phyloP scores from a whole-genome alignment of 202 grass and related monocot genomes.

The Musa balbisiana region DNA sequence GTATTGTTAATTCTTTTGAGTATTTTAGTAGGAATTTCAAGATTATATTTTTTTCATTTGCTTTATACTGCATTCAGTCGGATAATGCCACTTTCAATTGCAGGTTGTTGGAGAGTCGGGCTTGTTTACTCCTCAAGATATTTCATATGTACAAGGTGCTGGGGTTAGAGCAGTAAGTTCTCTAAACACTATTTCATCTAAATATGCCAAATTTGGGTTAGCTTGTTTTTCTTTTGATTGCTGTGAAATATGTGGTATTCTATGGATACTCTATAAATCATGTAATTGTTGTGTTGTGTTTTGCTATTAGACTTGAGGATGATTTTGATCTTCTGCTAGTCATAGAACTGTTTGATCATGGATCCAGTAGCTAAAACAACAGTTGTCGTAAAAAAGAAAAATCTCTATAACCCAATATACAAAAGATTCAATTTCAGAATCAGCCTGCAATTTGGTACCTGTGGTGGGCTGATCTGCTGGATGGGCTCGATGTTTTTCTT shows the following conservation, averaged over 20 bases:
- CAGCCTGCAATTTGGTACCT: too few relatives aligned
- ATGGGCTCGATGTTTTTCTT: too few relatives aligned
- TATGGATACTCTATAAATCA: not conserved
- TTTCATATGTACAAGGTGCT: constrained; percentile 51
- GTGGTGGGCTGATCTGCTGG: too few relatives aligned
- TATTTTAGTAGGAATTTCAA: not conserved
- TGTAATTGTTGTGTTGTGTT: not conserved
- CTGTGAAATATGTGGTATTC: too few relatives aligned
- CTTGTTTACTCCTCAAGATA: constrained; percentile 47
- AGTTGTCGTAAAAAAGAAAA: too few relatives aligned
- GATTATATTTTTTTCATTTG: not conserved
- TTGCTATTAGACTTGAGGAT: not conserved
- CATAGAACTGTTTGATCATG: too few relatives aligned
- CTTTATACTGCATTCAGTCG: not conserved
- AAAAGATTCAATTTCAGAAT: too few relatives aligned
- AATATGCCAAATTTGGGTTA: not conserved
- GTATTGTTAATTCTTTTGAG: too few relatives aligned
- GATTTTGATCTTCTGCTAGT: too few relatives aligned
- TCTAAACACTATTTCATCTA: not conserved
- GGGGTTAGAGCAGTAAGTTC: constrained; percentile 58
- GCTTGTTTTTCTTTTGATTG: not conserved
- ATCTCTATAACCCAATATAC: too few relatives aligned
- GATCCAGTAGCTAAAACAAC: too few relatives aligned
- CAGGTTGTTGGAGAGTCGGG: constrained; percentile 76
- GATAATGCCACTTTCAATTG: not conserved